Evolutionary conservation across 192 early-diverging fungal species (phyloP).

Genomic region (Podila horticola): DNA sequence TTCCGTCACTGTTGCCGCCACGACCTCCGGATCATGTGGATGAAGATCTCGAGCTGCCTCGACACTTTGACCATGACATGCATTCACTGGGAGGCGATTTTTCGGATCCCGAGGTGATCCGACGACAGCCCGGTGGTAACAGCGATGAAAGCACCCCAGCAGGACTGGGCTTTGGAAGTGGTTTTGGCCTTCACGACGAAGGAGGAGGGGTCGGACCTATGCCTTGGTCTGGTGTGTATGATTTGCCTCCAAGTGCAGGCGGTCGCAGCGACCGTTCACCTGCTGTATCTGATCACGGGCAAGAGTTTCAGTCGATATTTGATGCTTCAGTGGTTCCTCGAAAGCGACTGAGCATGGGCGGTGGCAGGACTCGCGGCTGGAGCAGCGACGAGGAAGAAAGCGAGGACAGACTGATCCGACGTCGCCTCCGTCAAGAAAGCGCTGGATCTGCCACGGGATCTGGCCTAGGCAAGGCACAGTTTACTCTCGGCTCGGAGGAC

Average conservation of each 20-base stretch:
- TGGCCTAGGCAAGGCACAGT: too few species aligned
- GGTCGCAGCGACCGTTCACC: not conserved
- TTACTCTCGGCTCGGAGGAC: too few species aligned
- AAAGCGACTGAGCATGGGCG: too few species aligned
- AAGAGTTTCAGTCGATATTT: not conserved
- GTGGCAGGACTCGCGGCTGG: too few species aligned
- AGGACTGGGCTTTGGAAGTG: not conserved
- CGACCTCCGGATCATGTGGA: not conserved
- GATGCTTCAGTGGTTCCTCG: not conserved
- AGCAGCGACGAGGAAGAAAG: too few species aligned
- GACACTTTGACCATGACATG: not conserved
- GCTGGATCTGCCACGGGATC: too few species aligned
- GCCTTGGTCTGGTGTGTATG: not conserved
- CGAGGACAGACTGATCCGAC: too few species aligned
- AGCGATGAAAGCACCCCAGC: not conserved
- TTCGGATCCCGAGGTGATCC: not conserved
- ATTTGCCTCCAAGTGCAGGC: not conserved
- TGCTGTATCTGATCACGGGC: not conserved
- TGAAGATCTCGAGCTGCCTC: not conserved
- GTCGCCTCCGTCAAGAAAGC: too few species aligned
- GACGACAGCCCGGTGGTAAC: not conserved
- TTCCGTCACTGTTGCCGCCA: not conserved
- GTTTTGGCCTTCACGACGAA: too few species aligned
- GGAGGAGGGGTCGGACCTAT: not conserved
- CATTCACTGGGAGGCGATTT: not conserved